Base-by-base conservation (phyloP, 2,329 filamentous ascomycete genomes). In the Penicillium occitanis region DNA sequence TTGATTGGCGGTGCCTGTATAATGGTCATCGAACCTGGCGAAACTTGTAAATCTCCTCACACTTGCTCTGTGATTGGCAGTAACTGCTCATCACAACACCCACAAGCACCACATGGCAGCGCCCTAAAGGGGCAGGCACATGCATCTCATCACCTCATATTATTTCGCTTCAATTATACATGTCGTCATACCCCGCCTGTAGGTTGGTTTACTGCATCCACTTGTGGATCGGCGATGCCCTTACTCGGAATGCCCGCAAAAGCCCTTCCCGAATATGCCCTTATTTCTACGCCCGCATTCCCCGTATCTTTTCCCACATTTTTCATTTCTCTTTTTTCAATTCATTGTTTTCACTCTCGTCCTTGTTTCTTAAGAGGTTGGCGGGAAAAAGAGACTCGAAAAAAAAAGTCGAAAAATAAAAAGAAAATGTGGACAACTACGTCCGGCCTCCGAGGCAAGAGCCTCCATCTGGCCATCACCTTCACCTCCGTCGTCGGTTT, bases 401-500 rank as follows among this genome's bases (percentile, higher is more conserved):
- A 7, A 86, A 2, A 89, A 68, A 19, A 22, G 5, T 46, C 13
- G 5, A 33, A 61, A 46, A 46, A 30, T n/a, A 3, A 50, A 33
- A 48, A 46, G 17, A 64, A 57, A 19, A 76, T 76, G 74, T 75
- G 74, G 74, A 76, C 74, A 42, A 69, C 69, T 48, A 75, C 74
- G 40, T 66, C 42, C 46, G 74, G 74, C 63, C 65, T 75, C 17
- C 66, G 68, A 67, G 74, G 74, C 70, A 66, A 68, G 48, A 35
- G 61, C 57, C 71, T 73, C 61, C 71, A 66, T 22, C 10, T 69
- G 25, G 66, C 65, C 66, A 71, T 75, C 67, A 76, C 74, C 63
- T 63, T 76, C 35, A 73, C 71, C n/a, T 73, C 74, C 51, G 73
- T 75, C n/a, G 63, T 73, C 35, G 86, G 86, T 35, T 87, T 89